A percentile compares a stretch with the other conserved stretches of the same genome.
Conservation (phyloP, 352 stramenopile species). For the Globisporangium iwayamae region DNA sequence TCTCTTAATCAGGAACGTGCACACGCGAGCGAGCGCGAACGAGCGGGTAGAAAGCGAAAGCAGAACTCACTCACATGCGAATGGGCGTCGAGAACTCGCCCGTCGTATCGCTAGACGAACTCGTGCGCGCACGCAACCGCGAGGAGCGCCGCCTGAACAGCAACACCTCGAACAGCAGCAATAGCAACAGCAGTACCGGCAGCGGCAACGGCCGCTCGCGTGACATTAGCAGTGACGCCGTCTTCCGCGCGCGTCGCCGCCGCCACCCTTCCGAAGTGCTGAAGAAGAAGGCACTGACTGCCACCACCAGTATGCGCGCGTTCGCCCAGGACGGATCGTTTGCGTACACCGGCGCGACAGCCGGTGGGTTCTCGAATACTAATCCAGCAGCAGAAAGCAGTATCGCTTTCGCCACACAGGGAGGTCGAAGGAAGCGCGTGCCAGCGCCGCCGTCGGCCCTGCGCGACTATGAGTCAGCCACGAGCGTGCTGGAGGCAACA, state of each 20-base stretch:
- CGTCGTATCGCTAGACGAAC: slow-evolving; percentile 1
- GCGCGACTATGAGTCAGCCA: slow-evolving; percentile 44
- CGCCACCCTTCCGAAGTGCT: slow-evolving; percentile 10
- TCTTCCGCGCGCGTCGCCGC: slow-evolving; percentile 5
- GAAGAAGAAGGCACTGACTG: neutral
- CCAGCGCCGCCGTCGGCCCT: slow-evolving; percentile 13
- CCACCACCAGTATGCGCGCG: slow-evolving; percentile 6
- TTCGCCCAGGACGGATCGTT: slow-evolving; percentile 18
- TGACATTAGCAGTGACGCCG: slow-evolving; percentile 1
- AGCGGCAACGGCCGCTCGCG: neutral
- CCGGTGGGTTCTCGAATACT: neutral
- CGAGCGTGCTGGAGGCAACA: slow-evolving; percentile 35
- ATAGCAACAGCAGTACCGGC: neutral
- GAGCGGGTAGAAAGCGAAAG: neutral
- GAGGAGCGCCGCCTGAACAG: slow-evolving; percentile 2
- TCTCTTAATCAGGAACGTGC: too few relatives aligned
- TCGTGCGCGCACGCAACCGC: slow-evolving; percentile 3
- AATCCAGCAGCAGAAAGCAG: neutral
- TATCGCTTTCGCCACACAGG: neutral
- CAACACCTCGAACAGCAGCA: slow-evolving; percentile 6
- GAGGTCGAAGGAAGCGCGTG: slow-evolving; percentile 6
- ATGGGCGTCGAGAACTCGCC: slow-evolving; percentile 11
- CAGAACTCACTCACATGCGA: neutral
- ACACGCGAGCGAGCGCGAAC: neutral
- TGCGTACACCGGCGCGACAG: neutral